Base-by-base conservation (phyloP, 78 protist species). In the Bigelowiella natans region DNA sequence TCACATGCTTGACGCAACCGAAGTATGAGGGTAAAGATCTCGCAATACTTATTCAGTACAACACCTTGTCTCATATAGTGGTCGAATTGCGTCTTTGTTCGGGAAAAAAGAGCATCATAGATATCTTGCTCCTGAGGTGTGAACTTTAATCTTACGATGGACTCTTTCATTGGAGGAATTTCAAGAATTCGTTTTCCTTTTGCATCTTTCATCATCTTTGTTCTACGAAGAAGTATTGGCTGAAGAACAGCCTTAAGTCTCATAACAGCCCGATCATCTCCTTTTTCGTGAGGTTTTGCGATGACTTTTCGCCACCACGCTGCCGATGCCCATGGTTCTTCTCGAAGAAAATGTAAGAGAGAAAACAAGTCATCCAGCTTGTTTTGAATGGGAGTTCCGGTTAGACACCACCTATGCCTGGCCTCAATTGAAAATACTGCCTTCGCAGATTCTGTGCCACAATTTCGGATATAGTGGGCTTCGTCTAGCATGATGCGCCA, bases 331-430 rank as follows among this genome's bases (percentile, higher is more conserved):
- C 86, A 83, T 7, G 86, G 86, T 30, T 83, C 86, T 83, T 83
- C 86, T 11, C 92, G 82, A 37, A 93, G 86, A 38, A 93, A 91
- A 39, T 88, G 91, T 2, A 88, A 29, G 37, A 92, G 87, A 0
- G 90, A 37, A 30, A 36, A 85, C 18, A 93, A 39, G 37, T 93
- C 95, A 0, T 90, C 92, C 29, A 93, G 82, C 31, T 86, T 18
- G 31, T 93, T 93, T 73, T 91, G 93, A 26, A 93, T 38, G 1
- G 95, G 95, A n/a, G 95, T 93, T 38, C 95, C 95, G 2, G 95
- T 89, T 37, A 93, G 88, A 37, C 88, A 85, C 95, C 95, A 93
- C 2, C 93, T 73, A 28, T 26, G 2, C 29, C 1, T 1, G 1
- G 88, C 38, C 31, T 26, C 39, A 37, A 93, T 31, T 34, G 83